These are phyloP conservation scores for Hypomyces rosellus DNA, from an alignment of 2,329 filamentous ascomycete species.

Conservation along the genomic window DNA sequence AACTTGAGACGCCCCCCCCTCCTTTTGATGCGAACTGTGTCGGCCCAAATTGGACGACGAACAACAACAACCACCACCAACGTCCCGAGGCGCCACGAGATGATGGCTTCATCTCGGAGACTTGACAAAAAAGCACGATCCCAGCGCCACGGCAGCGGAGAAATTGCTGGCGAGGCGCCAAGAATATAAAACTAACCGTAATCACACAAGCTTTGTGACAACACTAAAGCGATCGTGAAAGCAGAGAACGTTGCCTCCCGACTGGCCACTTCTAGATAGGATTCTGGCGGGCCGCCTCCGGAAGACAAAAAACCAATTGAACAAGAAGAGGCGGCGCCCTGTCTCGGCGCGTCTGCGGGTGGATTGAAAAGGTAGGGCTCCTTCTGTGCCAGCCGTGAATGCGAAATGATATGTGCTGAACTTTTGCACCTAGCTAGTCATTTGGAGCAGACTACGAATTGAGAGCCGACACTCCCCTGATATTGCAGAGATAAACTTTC, in stretches of 20 bases:
- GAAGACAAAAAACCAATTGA: neutral
- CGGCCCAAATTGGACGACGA: neutral
- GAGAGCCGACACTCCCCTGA: too few relatives aligned
- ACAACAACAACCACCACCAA: neutral
- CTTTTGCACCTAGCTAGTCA: neutral
- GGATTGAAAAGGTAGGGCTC: neutral
- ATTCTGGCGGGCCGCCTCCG: neutral
- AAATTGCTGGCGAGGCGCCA: neutral
- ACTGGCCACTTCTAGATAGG: neutral
- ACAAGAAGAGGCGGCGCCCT: constrained; percentile 9
- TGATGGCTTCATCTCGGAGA: neutral
- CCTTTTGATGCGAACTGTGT: neutral
- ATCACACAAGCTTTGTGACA: neutral
- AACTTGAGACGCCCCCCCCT: neutral
- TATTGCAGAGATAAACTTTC: too few relatives aligned
- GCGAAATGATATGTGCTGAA: neutral
- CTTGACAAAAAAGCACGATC: neutral
- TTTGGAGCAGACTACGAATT: too few relatives aligned
- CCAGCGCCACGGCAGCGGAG: neutral
- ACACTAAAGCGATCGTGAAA: too few relatives aligned
- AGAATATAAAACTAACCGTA: neutral
- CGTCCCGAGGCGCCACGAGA: neutral
- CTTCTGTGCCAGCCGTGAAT: neutral
- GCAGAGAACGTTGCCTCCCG: neutral
- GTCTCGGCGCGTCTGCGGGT: constrained; percentile 16